Percentiles rank a stretch among this genome's conserved stretches.
Evolutionary conservation across 1,139 yeast genomes (phyloP).

Genomic region (Kurtzmaniella quercitrusa): DNA sequence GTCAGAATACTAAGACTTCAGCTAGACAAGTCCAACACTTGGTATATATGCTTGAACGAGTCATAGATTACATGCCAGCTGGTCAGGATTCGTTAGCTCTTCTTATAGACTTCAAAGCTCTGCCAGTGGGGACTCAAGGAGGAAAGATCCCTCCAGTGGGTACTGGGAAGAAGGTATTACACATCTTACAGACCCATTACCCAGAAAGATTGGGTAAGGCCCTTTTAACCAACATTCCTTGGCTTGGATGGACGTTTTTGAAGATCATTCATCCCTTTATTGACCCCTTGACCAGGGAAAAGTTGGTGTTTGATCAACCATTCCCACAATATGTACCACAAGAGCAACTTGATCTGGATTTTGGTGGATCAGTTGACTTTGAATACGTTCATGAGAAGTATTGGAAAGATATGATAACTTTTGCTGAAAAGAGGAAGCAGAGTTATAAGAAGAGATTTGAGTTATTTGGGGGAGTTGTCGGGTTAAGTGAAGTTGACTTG

Average conservation of each 20-base stretch:
- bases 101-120: constrained; percentile 44
- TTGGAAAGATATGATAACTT: constrained; percentile 40
- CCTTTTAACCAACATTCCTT: constrained; percentile 43
- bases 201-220: constrained; percentile 49
- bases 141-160: constrained; percentile 79
- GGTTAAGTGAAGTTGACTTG: constrained; percentile 65
- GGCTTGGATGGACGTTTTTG: constrained; percentile 45
- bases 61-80: constrained; percentile 45
- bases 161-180: constrained; percentile 69
- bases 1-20: constrained; percentile 45
- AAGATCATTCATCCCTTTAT: constrained; percentile 47
- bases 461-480: constrained; percentile 36
- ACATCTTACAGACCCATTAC: constrained; percentile 58
- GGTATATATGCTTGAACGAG: constrained; percentile 47
- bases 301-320: constrained; percentile 46
- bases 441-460: constrained; percentile 36
- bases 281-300: constrained; percentile 47
- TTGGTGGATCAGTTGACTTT: constrained; percentile 39
- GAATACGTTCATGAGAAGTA: constrained; percentile 40
- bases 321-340: constrained; percentile 42
- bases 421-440: constrained; percentile 33
- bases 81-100: constrained; percentile 48
- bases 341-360: constrained; percentile 45
- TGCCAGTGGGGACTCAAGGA: constrained; percentile 48
- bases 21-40: constrained; percentile 44